Base-by-base conservation (phyloP, 148 eudicot species). In the Cornus kousa region DNA sequence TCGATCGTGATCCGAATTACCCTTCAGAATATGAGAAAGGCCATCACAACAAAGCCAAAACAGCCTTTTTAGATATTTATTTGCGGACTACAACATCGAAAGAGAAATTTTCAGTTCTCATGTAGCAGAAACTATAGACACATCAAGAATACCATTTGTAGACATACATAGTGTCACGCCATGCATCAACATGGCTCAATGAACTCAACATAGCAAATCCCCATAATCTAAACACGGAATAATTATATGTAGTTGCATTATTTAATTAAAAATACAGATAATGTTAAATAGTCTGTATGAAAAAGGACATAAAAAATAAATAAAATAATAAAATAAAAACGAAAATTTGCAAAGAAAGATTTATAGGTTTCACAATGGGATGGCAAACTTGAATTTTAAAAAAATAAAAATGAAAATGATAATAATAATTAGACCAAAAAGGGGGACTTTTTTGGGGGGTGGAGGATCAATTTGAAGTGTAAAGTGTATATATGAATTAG, bases 1-100 rank as follows among this genome's bases (percentile, higher is more conserved):
- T 76, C 82, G 84, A 76, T 80, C 32, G 76, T 80, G 72, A 67
- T 76, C 87, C 53, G 85, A 75, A 78, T 74, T 71, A 83, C 80
- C 97, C 99, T 96, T 88, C 88, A 93, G 71, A 88, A 91, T 73
- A 83, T 67, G 85, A 87, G 80, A 93, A 81, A 88, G 78, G 57
- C 84, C 87, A 87, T 92, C 89, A 89, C 73, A 90, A 87, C 83
- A 87, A 75, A 85, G 86, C 85, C 67, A 72, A 87, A 85, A 77
- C 75, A 85, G 77, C 86, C 81, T 72, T 81, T 86, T 86, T 80
- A 82, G 68, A 80, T 68, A 75, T 80, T 71, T 69, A 68, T 71
- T 84, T 74, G 87, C 68, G 73, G 33, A 79, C 83, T 82, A 80
- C 78, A 83, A 43, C 79, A 80, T 71, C 50, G 71, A 69, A 72